Conservation (phyloP, 139 green algal species). For the Chlamydomonas sp. region DNA sequence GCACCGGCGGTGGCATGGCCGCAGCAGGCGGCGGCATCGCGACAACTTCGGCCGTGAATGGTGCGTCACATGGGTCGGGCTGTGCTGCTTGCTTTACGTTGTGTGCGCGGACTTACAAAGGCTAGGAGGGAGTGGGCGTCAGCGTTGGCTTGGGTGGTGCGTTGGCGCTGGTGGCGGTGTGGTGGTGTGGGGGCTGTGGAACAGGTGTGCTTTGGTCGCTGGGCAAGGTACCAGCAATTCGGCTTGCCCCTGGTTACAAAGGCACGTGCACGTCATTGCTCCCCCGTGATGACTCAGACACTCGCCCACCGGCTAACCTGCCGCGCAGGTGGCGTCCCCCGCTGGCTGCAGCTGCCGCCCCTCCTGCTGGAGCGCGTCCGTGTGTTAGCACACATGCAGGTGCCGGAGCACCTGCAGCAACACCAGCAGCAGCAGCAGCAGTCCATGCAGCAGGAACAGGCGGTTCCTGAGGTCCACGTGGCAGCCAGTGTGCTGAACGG, state of each 20-base stretch:
- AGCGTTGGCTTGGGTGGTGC: neutral
- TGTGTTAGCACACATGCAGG: neutral
- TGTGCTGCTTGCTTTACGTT: too few relatives aligned
- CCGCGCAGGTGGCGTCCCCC: too few relatives aligned
- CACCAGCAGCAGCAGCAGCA: neutral
- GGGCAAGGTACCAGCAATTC: neutral
- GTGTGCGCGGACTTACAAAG: too few relatives aligned
- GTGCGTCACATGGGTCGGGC: neutral
- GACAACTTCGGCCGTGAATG: neutral
- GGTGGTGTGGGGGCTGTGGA: neutral
- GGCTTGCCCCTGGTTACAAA: neutral
- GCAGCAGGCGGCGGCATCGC: neutral
- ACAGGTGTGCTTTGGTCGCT: too few relatives aligned
- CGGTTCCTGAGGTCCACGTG: neutral
- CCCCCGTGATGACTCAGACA: neutral
- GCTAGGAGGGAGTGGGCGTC: neutral
- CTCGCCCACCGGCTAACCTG: too few relatives aligned
- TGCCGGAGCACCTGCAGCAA: neutral
- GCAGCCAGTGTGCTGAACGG: neutral
- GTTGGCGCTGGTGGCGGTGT: neutral
- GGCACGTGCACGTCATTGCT: neutral
- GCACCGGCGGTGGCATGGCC: neutral
- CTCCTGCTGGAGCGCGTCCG: constrained; percentile 20
- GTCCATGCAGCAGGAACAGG: neutral
- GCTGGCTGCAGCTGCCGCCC: neutral